Evolutionary conservation across 2,329 filamentous ascomycete species (phyloP), one percentile per base, ranked within the genome.

Genomic region (Plectosphaerella plurivora): DNA sequence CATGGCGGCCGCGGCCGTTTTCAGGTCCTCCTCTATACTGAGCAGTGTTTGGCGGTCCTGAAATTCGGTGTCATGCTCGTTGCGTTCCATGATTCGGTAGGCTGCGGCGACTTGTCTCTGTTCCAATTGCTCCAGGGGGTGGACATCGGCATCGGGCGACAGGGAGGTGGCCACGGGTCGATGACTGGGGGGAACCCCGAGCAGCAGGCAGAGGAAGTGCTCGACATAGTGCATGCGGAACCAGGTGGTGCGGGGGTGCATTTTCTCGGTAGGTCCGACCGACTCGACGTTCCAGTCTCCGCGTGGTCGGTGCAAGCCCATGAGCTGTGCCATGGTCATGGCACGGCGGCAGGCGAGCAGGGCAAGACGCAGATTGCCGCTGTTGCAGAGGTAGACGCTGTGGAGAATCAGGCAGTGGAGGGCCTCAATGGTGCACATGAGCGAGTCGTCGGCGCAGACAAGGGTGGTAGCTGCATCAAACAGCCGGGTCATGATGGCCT

Each of bases 401-500:
- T 79, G 72, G 0, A 81, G 65, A 56, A 79, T 67, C n/a, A 82
- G 56, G 50, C 74, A 78, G 53, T 80, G 74, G 7, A 81, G 59
- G 0, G 76, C 75, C 50, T 79, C 76, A 2, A 78, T 41, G 0
- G 70, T 73, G 22, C 62, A 64, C 0, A 74, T 58, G 1, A 82
- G 60, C 2, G 73, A 71, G 49, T 80, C 73, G 24, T 79, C 72
- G 12, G 66, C 67, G 0, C 73, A 76, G 1, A 83, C 70, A 9
- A 68, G 56, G 5, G 59, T 62, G 12, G 59, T 64, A 1, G 64
- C 65, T 0, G 61, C 60, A 14, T 67, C 62, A 3, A 69, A 60
- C 0, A 64, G 45, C 0, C 60, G 59, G 5, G 57, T 47, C 61
- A 65, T 61, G 6, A 68, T 60, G 3, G 68, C 64, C 4, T 68